A percentile compares a stretch with the other conserved stretches of the same genome.
Evolutionary conservation across 306 rosid genomes (phyloP).

Genomic region (Cucumis sativus): Cucumber_9930_V3 NC_026656.2:1829501-1830000

Average conservation of each 20-base stretch:
- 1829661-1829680: neutral
- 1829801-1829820: neutral
- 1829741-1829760: neutral
- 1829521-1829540: slow-evolving; percentile 96
- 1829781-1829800: neutral
- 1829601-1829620: neutral
- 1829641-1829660: neutral
- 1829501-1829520: slow-evolving; percentile 93
- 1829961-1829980: neutral
- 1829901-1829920: neutral
- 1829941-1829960: neutral
- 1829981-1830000: slow-evolving; percentile 9
- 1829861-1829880: neutral
- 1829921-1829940: neutral
- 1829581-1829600: slow-evolving; percentile 16
- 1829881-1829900: neutral
- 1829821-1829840: neutral
- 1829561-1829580: slow-evolving; percentile 69
- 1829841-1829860: too few relatives aligned
- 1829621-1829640: neutral
- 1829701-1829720: neutral
- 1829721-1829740: neutral
- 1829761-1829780: neutral
- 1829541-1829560: slow-evolving; percentile 15
- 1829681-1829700: neutral